phyloP scores from a whole-genome alignment of 139 green algal species.

The Coccomyxa sp. region DNA sequence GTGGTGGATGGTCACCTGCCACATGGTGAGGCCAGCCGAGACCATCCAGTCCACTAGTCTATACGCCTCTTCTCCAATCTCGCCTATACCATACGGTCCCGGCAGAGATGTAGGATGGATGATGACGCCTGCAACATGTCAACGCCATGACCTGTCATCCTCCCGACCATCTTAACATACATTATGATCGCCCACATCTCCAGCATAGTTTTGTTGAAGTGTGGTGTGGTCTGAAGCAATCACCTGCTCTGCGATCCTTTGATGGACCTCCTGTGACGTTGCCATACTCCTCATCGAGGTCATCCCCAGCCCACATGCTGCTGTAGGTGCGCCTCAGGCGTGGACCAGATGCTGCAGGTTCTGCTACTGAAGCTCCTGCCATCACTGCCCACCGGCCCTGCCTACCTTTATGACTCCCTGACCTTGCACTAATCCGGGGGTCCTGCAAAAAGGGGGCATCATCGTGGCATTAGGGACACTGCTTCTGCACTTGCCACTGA shows the following conservation, averaged over 20 bases:
- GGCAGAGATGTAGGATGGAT: slow-evolving; percentile 92
- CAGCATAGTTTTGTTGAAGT: not conserved
- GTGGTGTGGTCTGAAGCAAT: not conserved
- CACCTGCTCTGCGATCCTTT: slow-evolving; percentile 20
- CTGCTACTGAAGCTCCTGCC: not conserved
- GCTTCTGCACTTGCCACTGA: no score
- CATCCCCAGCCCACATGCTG: not conserved
- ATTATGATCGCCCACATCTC: not conserved
- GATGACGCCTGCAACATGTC: slow-evolving; percentile 65
- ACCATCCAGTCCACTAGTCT: slow-evolving; percentile 88
- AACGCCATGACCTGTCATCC: not conserved
- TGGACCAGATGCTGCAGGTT: not conserved
- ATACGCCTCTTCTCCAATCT: slow-evolving; percentile 76
- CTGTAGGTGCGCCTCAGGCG: slow-evolving; percentile 3
- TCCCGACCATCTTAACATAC: no score
- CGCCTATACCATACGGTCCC: slow-evolving; percentile 79
- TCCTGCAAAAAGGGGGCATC: no score
- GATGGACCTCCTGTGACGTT: slow-evolving; percentile 6
- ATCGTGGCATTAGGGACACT: no score
- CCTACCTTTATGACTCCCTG: no score
- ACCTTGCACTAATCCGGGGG: no score
- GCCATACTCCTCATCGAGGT: slow-evolving; percentile 17
- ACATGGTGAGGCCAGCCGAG: slow-evolving; percentile 57
- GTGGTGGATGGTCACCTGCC: slow-evolving; percentile 33
- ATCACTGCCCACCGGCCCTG: not conserved